Evolutionary conservation across 495 filamentous ascomycete genomes (phyloP), one percentile per base, ranked within the genome.

Genomic region (Barbatosphaeria neglecta): DNA sequence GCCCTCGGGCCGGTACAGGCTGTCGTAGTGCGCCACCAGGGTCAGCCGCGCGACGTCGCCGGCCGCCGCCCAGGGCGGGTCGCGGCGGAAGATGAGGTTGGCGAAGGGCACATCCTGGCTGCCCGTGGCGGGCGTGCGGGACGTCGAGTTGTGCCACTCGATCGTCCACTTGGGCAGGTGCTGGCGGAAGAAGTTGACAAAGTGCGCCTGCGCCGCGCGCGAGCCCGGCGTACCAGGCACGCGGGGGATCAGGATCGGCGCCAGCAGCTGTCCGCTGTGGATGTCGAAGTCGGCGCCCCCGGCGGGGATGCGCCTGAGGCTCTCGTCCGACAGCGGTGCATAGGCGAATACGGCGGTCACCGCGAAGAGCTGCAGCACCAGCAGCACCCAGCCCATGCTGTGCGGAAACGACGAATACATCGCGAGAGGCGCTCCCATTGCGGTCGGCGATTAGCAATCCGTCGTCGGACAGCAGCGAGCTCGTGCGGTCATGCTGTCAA

Each of bases 1-100:
- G 0, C 88, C 92, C 49, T 82, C 63, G 0, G 93, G 93, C 9
- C 71, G 68, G 22, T 86, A 70, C 64, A 92, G 84, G 60, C 79
- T 86, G 55, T 98, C 92, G 66, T 95, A 98, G 67, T 98, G 92
- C 38, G 92, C 92, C 19, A 89, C 93, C 24, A 97, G 72, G 10
- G 87, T 89, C 55, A 97, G 62, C 20, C 88, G 64, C 18, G 82
- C 83, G 13, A 89, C 78, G 46, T 95, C 83, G 1, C 87, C 90
- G 2, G 67, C 59, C 4, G 64, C 53, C 2, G 79, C 67, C 80
- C 87, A 87, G 2, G 92, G 92, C 20, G 92, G 92, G 61, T 98
- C 90, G 44, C 89, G 81, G n/a, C 79, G 81, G 24, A 87, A 80
- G 42, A 96, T 82, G 33, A 97, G 67, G 57, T 97, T 98, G 43